Evolutionary conservation across 2,329 filamentous ascomycete species (phyloP), one percentile per base, ranked within the genome.

Genomic region (Neonectria magnoliae): DNA sequence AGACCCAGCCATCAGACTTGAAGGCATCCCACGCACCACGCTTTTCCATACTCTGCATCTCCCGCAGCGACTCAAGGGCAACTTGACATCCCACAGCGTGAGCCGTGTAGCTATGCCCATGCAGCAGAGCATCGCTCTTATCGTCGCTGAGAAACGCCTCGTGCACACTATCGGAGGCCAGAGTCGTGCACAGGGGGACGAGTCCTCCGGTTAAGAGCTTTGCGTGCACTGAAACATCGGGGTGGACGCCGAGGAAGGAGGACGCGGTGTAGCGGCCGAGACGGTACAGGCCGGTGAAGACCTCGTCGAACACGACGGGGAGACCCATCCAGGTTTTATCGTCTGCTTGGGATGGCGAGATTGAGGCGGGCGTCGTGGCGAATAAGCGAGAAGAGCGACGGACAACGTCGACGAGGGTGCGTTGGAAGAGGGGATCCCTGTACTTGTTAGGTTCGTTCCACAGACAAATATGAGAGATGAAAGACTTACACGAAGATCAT

Each of bases 21-120:
- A 64, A 64, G 3, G 33, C 20, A 36, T 84, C 77, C 91, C 91
- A 93, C 0, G 79, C 78, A 0, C 86, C 87, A 0, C 76, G 72
- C 1, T 71, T 70, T 3, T 92, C 88, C 81, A 93, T 86, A 1
- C 78, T 73, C 48, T 82, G 76, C 84, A 95, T 87, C 42, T 83
- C 83, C 9, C 78, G 76, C 9, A 97, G 76, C 1, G 88, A 90
- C 55, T 88, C 87, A n/a, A 91, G 82, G 0, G 91, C 93, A 0
- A 97, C 92, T 48, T 91, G 87, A 71, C 93, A 97, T 0, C 93
- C 93, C 1, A 96, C 86, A 0, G 93, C 86, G 76, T 97, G 93
- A 0, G 93, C 93, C 0, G 93, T 97, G 78, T 97, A 97, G 76
- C 92, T 95, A 76, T 97, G 93, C 0, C 93, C 93, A 71, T 97